Conservation (phyloP, 2,329 filamentous ascomycete genomes). For the Dothideomycetes sp. region DNA sequence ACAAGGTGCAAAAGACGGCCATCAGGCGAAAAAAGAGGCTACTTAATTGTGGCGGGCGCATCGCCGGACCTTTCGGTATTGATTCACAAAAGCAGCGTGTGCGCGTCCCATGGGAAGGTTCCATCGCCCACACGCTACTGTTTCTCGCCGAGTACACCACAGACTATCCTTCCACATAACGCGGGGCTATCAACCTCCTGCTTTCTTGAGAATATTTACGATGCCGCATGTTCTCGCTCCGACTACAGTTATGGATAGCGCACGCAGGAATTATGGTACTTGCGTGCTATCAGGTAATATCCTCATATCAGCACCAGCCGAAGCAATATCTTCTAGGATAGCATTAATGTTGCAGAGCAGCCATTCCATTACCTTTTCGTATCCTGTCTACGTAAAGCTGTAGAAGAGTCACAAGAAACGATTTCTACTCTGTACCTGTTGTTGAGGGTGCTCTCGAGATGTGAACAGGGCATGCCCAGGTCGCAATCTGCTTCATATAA, state of each 20-base stretch:
- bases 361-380: neutral
- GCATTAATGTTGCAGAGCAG: constrained; percentile 1
- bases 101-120: neutral
- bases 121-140: neutral
- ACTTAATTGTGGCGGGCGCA: neutral
- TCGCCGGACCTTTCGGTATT: neutral
- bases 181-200: constrained; percentile 2
- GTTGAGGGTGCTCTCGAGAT: constrained; percentile 1
- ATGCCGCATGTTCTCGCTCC: constrained; percentile 2
- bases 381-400: neutral
- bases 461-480: neutral
- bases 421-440: constrained; percentile 1
- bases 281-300: neutral
- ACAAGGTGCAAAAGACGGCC: constrained; percentile 1
- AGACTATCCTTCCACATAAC: constrained; percentile 1
- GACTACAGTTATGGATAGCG: constrained; percentile 1
- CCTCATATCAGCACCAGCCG: neutral
- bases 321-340: constrained; percentile 2
- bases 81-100: neutral
- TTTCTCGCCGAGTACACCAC: constrained; percentile 1
- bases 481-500: constrained; percentile 3
- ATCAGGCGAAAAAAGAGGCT: neutral
- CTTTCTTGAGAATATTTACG: neutral
- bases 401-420: neutral
- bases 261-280: constrained; percentile 1